Evolutionary conservation across 1,139 yeast species (phyloP).

Genomic region (Suhomyces coccinellae): DNA sequence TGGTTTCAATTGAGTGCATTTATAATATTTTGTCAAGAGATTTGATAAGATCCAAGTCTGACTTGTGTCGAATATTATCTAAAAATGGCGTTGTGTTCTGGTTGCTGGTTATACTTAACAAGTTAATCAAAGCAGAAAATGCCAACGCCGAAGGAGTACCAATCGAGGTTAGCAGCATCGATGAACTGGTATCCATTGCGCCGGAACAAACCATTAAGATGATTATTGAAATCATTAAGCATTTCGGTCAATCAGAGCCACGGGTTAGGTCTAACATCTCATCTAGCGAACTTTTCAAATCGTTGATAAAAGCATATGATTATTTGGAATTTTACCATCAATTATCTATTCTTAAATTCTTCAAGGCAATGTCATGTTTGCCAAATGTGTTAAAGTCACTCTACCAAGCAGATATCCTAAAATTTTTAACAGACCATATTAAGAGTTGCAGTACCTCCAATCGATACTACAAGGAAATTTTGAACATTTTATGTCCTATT

Average conservation of each 20-base stretch:
- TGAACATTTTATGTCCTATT: slow-evolving; percentile 45
- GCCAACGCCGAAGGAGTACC: slow-evolving; percentile 8
- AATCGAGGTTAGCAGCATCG: background rate
- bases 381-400: slow-evolving; percentile 36
- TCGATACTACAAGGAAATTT: slow-evolving; percentile 39
- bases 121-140: slow-evolving; percentile 23
- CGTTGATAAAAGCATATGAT: slow-evolving; percentile 42
- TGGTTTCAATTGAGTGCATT: slow-evolving; percentile 48
- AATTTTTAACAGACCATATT: slow-evolving; percentile 36
- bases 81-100: slow-evolving; percentile 52
- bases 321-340: slow-evolving; percentile 35
- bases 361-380: slow-evolving; percentile 45
- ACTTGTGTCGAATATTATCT: slow-evolving; percentile 54
- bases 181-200: background rate
- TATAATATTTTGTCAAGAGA: slow-evolving; percentile 45
- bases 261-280: slow-evolving; percentile 43
- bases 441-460: slow-evolving; percentile 31
- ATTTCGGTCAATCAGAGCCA: slow-evolving; percentile 47
- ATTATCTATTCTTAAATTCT: slow-evolving; percentile 40
- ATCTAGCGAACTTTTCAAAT: slow-evolving; percentile 46
- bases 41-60: slow-evolving; percentile 50
- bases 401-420: slow-evolving; percentile 44
- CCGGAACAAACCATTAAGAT: slow-evolving; percentile 27
- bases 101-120: slow-evolving; percentile 45
- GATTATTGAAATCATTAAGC: slow-evolving; percentile 40